phyloP scores from a whole-genome alignment of 176 grass and related monocot species.

The Musa itinerans region DNA sequence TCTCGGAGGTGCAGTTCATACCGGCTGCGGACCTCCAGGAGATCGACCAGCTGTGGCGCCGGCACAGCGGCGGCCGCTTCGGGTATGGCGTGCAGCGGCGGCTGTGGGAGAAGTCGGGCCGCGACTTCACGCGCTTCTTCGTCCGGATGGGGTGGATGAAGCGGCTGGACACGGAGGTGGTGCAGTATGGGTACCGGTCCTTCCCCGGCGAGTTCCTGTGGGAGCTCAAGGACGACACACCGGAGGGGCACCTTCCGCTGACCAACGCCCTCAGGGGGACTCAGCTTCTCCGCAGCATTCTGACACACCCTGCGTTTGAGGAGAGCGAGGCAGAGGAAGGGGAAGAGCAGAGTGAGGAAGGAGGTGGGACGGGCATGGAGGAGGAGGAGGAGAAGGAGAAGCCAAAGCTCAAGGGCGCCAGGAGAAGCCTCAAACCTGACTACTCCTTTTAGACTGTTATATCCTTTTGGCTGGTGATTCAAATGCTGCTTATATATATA shows the following conservation, averaged over 20 bases:
- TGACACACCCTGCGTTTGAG: slow-evolving; percentile 71
- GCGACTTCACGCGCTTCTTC: slow-evolving; percentile 86
- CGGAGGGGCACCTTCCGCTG: slow-evolving; percentile 81
- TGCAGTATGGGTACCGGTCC: slow-evolving; percentile 77
- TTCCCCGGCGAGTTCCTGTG: slow-evolving; percentile 86
- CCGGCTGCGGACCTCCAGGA: slow-evolving; percentile 35
- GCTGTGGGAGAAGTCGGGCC: slow-evolving; percentile 63
- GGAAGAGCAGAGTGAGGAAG: slow-evolving; percentile 15
- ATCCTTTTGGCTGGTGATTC: not conserved
- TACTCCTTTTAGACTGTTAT: slow-evolving; percentile 63
- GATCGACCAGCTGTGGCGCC: slow-evolving; percentile 71
- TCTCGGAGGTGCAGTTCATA: slow-evolving; percentile 90
- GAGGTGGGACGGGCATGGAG: not conserved
- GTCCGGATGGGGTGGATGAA: slow-evolving; percentile 91
- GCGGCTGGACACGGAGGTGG: slow-evolving; percentile 83
- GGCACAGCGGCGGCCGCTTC: slow-evolving; percentile 59
- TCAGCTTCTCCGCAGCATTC: slow-evolving; percentile 59
- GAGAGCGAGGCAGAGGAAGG: not conserved
- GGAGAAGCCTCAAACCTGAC: slow-evolving; percentile 52
- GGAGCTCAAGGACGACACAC: slow-evolving; percentile 72
- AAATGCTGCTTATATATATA: not conserved
- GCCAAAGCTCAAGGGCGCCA: slow-evolving; percentile 24
- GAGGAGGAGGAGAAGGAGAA: slow-evolving; percentile 25
- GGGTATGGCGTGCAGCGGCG: slow-evolving; percentile 78
- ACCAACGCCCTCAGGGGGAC: slow-evolving; percentile 93